Evolutionary conservation across 169 alveolate genomes (phyloP), one percentile per base, ranked within the genome.

Genomic region (Babesia microti): DNA sequence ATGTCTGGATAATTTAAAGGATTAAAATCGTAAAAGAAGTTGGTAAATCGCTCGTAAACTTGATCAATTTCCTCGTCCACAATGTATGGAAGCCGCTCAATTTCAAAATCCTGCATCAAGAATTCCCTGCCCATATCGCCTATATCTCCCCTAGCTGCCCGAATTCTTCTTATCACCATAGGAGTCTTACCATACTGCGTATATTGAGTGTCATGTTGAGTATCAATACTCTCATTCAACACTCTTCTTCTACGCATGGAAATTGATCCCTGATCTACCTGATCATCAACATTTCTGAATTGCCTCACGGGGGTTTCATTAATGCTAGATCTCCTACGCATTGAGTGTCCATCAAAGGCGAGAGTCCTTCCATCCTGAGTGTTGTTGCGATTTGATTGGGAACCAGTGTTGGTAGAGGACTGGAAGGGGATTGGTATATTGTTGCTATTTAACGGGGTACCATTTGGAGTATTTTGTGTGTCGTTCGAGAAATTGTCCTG

Each of bases 41-140:
- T 61, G 23, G 55, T 68, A 56, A 83, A 83, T 6, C 68, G 50
- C 23, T 39, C 72, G 46, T 74, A 52, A 33, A 83, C 71, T 18
- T 74, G 76, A 27, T 71, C 85, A 24, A 83, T 68, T 22, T 78
- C 66, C 7, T 63, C 75, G 56, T 72, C 80, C 17, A 81, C 76
- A 41, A 79, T 47, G 39, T 78, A 83, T 19, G 88, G 89, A 14
- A 83, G 48, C 18, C 88, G 58, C 14, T 68, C 75, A 30, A 81
- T 76, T 41, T 83, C 89, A n/a, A 30, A 66, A 27, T 82, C 84
- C 30, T 79, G 81, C 83, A 83, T 75, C 51, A 74, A 59, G 17
- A 79, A 60, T 41, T 72, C 91, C 46, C 91, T 65, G 7, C 91
- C 91, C 71, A 83, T 78, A 44, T 83, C 91, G 21, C 91, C 91